Percentiles rank a stretch among this genome's conserved stretches.
These are phyloP conservation scores for Corynascus novoguineensis DNA, from an alignment of 495 filamentous ascomycete genomes.

Conservation along the genomic window DNA sequence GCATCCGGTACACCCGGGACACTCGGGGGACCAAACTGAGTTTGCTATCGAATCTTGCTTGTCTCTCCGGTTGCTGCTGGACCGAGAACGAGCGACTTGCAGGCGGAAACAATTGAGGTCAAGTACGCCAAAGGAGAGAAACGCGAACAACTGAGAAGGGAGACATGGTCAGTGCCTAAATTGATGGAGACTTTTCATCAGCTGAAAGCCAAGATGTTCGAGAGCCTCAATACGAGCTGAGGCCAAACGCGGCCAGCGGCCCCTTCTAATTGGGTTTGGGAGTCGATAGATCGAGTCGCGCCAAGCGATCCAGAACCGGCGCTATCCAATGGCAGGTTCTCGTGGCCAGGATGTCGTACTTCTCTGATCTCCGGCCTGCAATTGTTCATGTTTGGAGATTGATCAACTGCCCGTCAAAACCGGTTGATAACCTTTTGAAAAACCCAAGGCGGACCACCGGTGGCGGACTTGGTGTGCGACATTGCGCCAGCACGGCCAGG, in stretches of 20 bases:
- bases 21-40: not conserved
- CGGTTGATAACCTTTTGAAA: too few species aligned
- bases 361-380: not conserved
- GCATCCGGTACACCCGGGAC: not conserved
- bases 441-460: too few species aligned
- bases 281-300: conserved; percentile 3
- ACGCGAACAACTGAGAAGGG: not conserved
- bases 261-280: conserved; percentile 1
- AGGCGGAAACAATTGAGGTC: not conserved
- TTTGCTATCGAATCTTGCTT: not conserved
- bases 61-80: not conserved
- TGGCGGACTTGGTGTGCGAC: too few species aligned
- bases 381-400: too few species aligned
- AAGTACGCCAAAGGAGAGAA: not conserved
- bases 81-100: conserved; percentile 14
- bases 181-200: not conserved
- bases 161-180: not conserved
- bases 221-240: not conserved
- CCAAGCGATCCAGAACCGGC: not conserved
- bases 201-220: not conserved
- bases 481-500: too few species aligned
- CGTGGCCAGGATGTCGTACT: too few species aligned
- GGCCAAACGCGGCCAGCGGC: too few species aligned
- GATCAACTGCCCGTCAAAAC: too few species aligned
- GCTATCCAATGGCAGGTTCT: conserved; percentile 3